Conservation (phyloP, 2,329 filamentous ascomycete genomes). For the Diplodia scrobiculata region DNA sequence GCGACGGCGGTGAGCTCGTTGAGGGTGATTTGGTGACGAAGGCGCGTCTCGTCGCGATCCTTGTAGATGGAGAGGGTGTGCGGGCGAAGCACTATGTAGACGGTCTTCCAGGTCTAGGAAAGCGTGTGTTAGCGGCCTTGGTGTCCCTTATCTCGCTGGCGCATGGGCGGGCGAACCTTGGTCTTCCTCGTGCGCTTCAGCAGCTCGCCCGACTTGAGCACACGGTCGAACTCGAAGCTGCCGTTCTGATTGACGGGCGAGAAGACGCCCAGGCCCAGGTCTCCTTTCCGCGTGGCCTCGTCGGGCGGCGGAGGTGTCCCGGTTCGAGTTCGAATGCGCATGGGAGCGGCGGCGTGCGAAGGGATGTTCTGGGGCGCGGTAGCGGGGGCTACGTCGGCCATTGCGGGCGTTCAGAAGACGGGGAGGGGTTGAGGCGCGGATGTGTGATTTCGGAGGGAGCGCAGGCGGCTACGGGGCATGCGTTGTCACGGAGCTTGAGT, state of each 20-base stretch:
- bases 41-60: slow-evolving; percentile 82
- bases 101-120: slow-evolving; percentile 81
- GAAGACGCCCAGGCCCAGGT: slow-evolving; percentile 57
- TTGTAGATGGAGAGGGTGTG: slow-evolving; percentile 92
- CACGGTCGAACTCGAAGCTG: slow-evolving; percentile 92
- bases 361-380: slow-evolving; percentile 35
- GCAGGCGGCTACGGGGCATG: slow-evolving; percentile 20
- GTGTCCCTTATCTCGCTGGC: slow-evolving; percentile 7
- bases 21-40: slow-evolving; percentile 83
- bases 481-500: slow-evolving; percentile 21
- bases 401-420: slow-evolving; percentile 31
- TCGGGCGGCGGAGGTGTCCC: slow-evolving; percentile 33
- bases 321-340: slow-evolving; percentile 38
- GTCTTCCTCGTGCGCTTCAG: slow-evolving; percentile 91
- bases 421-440: background rate
- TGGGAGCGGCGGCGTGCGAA: slow-evolving; percentile 33
- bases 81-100: slow-evolving; percentile 86
- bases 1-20: slow-evolving; percentile 90
- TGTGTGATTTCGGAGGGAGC: background rate
- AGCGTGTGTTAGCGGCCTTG: slow-evolving; percentile 29
- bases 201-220: slow-evolving; percentile 85
- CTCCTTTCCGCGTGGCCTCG: slow-evolving; percentile 32
- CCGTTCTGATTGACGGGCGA: slow-evolving; percentile 93
- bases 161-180: slow-evolving; percentile 62
- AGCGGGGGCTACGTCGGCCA: slow-evolving; percentile 37